phyloP scores from a whole-genome alignment of 75 land plant species.

The Azolla pinnata region DNA sequence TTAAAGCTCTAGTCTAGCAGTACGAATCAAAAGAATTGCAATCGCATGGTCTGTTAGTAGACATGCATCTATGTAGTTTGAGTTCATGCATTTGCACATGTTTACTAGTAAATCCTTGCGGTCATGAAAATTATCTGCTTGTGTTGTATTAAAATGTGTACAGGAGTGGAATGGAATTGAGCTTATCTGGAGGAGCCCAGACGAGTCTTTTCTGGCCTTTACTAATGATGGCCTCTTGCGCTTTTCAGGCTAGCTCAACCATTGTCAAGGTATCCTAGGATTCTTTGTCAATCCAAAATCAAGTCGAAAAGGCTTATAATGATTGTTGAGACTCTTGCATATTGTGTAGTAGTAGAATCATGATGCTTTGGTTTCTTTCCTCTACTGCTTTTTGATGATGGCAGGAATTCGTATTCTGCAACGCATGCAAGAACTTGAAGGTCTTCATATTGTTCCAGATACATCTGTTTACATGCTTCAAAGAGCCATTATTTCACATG shows the following conservation, averaged over 20 bases:
- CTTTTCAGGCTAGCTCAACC: constrained; percentile 80
- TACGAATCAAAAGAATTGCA: no score
- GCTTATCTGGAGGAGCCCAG: constrained; percentile 28
- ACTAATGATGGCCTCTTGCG: constrained; percentile 67
- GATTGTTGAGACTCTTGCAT: neutral
- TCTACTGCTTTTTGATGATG: no score
- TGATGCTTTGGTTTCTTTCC: neutral
- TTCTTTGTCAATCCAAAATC: neutral
- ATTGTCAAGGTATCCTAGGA: constrained; percentile 54
- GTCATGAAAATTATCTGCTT: no score
- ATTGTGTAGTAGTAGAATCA: neutral
- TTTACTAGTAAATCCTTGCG: neutral
- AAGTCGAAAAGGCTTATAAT: neutral
- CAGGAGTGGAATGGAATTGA: constrained; percentile 48
- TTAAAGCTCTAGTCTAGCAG: no score
- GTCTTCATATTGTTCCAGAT: no score
- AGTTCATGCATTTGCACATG: neutral
- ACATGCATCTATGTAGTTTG: neutral
- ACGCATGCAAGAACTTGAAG: constrained; percentile 54
- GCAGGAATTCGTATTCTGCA: constrained; percentile 76
- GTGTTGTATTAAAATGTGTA: no score
- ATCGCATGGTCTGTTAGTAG: no score
- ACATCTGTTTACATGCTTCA: no score
- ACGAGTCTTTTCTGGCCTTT: constrained; percentile 60
- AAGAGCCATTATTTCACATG: no score